Percentiles rank a stretch among this genome's conserved stretches.
Conservation (phyloP, 495 filamentous ascomycete species). For the Echria macrotheca region DNA sequence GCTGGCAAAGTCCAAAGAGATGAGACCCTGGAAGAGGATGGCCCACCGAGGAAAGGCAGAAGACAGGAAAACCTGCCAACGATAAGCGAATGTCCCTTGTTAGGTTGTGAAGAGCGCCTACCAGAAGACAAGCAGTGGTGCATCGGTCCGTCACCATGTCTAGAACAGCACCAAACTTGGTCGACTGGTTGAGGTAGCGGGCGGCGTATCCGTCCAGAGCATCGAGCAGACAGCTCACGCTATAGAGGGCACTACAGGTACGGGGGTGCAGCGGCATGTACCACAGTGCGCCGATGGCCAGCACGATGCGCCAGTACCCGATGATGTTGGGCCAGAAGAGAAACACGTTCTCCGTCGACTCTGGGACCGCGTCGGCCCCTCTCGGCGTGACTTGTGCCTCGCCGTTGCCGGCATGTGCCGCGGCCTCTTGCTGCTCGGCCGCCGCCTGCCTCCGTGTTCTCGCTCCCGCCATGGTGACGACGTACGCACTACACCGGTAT, state of each 20-base stretch:
- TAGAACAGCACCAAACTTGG: slow-evolving; percentile 88
- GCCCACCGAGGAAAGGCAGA: slow-evolving; percentile 89
- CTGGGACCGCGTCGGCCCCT: slow-evolving; percentile 11
- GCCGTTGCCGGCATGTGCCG: slow-evolving; percentile 25
- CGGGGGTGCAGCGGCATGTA: slow-evolving; percentile 97
- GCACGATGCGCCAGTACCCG: slow-evolving; percentile 82
- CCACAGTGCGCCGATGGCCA: slow-evolving; percentile 88
- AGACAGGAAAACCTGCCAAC: slow-evolving; percentile 61
- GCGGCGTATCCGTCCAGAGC: slow-evolving; percentile 90
- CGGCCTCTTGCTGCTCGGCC: neutral
- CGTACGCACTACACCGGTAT: neutral
- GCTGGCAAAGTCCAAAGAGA: slow-evolving; percentile 84
- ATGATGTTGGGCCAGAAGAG: slow-evolving; percentile 94
- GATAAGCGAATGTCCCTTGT: neutral
- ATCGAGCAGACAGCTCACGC: slow-evolving; percentile 86
- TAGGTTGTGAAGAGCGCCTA: neutral
- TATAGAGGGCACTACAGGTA: slow-evolving; percentile 88
- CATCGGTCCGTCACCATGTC: slow-evolving; percentile 93
- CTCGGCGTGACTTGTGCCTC: slow-evolving; percentile 12
- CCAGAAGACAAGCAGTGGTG: slow-evolving; percentile 87
- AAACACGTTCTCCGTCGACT: slow-evolving; percentile 76
- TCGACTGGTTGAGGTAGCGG: slow-evolving; percentile 81
- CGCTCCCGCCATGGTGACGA: slow-evolving; percentile 19
- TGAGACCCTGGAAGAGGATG: slow-evolving; percentile 88
- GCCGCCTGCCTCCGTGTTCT: slow-evolving; percentile 21